Conservation (phyloP, 176 grass and related monocot genomes). For the Typha latifolia region DNA sequence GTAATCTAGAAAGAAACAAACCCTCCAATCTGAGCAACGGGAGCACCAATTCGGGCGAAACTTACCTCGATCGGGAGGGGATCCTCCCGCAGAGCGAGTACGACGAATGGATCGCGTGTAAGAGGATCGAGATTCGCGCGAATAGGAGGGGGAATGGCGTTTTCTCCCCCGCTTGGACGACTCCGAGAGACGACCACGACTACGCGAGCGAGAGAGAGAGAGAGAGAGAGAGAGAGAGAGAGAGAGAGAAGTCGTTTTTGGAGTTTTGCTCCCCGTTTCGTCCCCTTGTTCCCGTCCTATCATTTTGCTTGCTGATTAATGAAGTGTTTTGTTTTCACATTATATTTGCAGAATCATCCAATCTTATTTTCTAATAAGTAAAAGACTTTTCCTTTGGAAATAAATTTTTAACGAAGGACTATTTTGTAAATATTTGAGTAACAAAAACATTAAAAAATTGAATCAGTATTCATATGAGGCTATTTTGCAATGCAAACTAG, state of each 20-base stretch:
- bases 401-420: too few relatives aligned
- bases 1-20: background rate
- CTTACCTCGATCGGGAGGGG: constrained; percentile 26
- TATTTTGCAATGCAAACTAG: too few relatives aligned
- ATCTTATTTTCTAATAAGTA: too few relatives aligned
- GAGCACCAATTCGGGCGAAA: background rate
- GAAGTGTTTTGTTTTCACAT: background rate
- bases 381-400: too few relatives aligned
- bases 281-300: background rate
- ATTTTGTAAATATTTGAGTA: too few relatives aligned
- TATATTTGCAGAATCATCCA: background rate
- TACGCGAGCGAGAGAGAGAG: background rate
- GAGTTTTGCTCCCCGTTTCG: background rate
- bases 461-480: too few relatives aligned
- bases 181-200: background rate
- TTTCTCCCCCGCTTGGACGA: background rate
- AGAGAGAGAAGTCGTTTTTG: background rate
- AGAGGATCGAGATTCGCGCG: background rate
- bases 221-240: background rate
- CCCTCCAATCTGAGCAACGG: constrained; percentile 7
- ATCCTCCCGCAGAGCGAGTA: background rate
- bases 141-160: constrained; percentile 6
- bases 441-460: too few relatives aligned
- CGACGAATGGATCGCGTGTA: background rate
- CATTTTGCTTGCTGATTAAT: background rate